Percentiles rank a stretch among this genome's conserved stretches.
Evolutionary conservation across 2,329 filamentous ascomycete species (phyloP).

Genomic region (Calonectria pauciramosa): DNA sequence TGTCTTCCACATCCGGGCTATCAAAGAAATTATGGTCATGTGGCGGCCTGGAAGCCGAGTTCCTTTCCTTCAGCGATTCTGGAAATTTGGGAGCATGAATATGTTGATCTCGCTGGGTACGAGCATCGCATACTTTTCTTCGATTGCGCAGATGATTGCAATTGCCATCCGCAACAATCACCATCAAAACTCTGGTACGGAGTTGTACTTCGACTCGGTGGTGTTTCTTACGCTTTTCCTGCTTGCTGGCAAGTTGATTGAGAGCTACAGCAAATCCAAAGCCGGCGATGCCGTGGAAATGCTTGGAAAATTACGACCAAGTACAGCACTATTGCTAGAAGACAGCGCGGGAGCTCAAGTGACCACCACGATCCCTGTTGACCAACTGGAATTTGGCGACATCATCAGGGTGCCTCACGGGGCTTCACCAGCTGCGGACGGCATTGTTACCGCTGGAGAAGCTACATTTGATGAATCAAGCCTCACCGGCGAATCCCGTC

Average conservation of each 20-base stretch:
- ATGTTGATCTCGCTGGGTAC: slow-evolving; percentile 92
- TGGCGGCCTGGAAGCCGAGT: slow-evolving; percentile 84
- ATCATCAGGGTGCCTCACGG: slow-evolving; percentile 82
- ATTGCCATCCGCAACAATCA: slow-evolving; percentile 58
- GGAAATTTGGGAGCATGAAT: slow-evolving; percentile 97
- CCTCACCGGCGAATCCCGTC: slow-evolving; percentile 83
- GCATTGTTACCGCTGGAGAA: slow-evolving; percentile 72
- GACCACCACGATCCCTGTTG: slow-evolving; percentile 66
- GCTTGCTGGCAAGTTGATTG: slow-evolving; percentile 79
- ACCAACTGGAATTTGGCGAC: slow-evolving; percentile 82
- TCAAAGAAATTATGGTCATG: slow-evolving; percentile 83
- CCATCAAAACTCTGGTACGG: slow-evolving; percentile 33
- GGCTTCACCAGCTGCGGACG: slow-evolving; percentile 87
- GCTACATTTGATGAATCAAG: slow-evolving; percentile 90
- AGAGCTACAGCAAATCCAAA: slow-evolving; percentile 92
- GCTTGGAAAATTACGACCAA: slow-evolving; percentile 82
- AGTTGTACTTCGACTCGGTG: slow-evolving; percentile 91
- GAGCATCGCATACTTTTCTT: slow-evolving; percentile 88
- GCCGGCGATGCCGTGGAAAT: slow-evolving; percentile 89
- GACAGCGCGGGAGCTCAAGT: slow-evolving; percentile 51
- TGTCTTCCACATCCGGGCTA: slow-evolving; percentile 82
- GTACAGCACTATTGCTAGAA: slow-evolving; percentile 79
- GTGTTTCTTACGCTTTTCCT: slow-evolving; percentile 93
- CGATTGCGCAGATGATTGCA: slow-evolving; percentile 81
- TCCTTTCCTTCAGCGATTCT: slow-evolving; percentile 81